Evolutionary conservation across 2,329 filamentous ascomycete species (phyloP).

Genomic region (Immersiporthe knoxdaviesiana): DNA sequence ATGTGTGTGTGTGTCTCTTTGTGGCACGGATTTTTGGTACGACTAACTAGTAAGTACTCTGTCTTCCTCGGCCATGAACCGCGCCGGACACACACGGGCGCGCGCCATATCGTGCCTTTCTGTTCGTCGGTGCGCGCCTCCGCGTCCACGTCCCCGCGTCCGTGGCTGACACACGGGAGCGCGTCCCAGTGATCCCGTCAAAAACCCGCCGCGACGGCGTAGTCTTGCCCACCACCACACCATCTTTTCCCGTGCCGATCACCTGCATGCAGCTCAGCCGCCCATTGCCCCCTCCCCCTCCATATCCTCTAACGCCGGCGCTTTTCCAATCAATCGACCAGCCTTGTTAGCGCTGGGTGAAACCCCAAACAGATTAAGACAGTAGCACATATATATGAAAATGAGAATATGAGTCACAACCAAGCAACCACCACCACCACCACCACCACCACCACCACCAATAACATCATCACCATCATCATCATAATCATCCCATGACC

Average conservation of each 20-base stretch:
- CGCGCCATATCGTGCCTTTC: neutral
- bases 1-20: neutral
- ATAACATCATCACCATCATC: neutral
- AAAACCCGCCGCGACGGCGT: neutral
- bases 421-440: neutral
- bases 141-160: neutral
- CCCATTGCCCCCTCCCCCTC: neutral
- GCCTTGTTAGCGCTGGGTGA: neutral
- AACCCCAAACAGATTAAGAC: slow-evolving; percentile 8
- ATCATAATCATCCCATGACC: neutral
- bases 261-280: slow-evolving; percentile 12
- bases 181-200: slow-evolving; percentile 4
- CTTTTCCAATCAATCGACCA: slow-evolving; percentile 22
- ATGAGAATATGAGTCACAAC: slow-evolving; percentile 6
- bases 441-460: neutral
- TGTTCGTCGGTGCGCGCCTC: neutral
- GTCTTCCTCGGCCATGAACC: neutral
- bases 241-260: neutral
- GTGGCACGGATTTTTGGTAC: neutral
- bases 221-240: neutral
- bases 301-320: slow-evolving; percentile 24
- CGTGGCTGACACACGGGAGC: slow-evolving; percentile 2
- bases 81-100: neutral
- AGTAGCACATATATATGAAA: neutral
- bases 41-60: too few species aligned